Conservation (phyloP, 108 stramenopile species). For the Phaeodactylum tricornutum region DNA sequence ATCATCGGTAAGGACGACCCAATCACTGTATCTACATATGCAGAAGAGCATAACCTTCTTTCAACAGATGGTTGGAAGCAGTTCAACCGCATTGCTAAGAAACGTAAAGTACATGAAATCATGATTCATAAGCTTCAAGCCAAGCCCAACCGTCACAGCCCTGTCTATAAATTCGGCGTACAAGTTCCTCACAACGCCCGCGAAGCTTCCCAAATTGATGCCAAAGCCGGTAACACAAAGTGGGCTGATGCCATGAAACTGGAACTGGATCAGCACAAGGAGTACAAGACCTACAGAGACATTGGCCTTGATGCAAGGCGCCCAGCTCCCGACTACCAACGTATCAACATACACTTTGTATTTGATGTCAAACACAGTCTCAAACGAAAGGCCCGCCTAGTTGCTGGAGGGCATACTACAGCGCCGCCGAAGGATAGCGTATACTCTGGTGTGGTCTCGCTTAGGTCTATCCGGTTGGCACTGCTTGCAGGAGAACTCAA, state of each 20-base stretch:
- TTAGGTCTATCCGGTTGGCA: conserved; percentile 1
- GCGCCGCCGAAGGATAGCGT: conserved; percentile 8
- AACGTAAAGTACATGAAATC: conserved; percentile 5
- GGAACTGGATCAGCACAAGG: conserved; percentile 15
- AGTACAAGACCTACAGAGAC: conserved; percentile 17
- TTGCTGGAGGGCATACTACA: conserved; percentile 22
- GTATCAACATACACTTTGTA: conserved; percentile 20
- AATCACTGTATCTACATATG: conserved; percentile 26
- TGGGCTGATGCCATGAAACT: conserved; percentile 14
- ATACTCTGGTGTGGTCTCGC: conserved; percentile 21
- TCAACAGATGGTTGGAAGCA: conserved; percentile 27
- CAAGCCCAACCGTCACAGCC: too few species aligned
- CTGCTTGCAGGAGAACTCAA: conserved; percentile 14
- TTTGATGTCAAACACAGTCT: conserved; percentile 28
- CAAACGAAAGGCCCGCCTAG: conserved; percentile 13
- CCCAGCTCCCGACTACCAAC: conserved; percentile 10
- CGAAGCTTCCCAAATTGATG: conserved; percentile 17
- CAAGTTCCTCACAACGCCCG: conserved; percentile 11
- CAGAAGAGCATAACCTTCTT: conserved; percentile 15
- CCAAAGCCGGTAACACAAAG: conserved; percentile 12
- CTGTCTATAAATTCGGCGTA: conserved; percentile 21
- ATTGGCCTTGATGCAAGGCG: conserved; percentile 1
- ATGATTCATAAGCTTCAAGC: not conserved
- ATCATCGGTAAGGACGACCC: conserved; percentile 18
- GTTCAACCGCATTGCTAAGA: conserved; percentile 11